phyloP scores from a whole-genome alignment of 805 yeast species.

The Lachancea sp. region DNA sequence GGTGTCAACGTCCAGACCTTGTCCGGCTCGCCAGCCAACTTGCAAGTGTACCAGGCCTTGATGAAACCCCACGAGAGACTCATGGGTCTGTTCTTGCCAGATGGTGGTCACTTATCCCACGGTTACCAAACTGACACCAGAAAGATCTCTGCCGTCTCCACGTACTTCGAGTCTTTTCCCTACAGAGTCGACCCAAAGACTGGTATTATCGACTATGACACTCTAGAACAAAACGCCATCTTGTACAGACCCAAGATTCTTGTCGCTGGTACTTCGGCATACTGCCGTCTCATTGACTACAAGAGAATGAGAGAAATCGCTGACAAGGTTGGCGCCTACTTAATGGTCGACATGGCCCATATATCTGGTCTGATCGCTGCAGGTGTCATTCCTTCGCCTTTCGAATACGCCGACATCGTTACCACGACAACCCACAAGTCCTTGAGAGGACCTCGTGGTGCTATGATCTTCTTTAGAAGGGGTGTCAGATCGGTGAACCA shows the following conservation, averaged over 20 bases:
- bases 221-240: constrained; percentile 82
- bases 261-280: constrained; percentile 98
- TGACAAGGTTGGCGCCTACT: constrained; percentile 94
- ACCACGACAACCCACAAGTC: constrained; percentile 99
- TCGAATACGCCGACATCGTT: constrained; percentile 94
- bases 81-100: constrained; percentile 98
- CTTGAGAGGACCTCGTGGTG: constrained; percentile 99
- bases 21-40: constrained; percentile 96
- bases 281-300: constrained; percentile 94
- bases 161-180: constrained; percentile 98
- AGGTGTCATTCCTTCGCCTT: constrained; percentile 92
- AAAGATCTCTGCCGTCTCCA: constrained; percentile 92
- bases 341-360: constrained; percentile 97
- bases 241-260: constrained; percentile 93
- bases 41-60: constrained; percentile 92
- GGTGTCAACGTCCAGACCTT: constrained; percentile 97
- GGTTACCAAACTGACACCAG: constrained; percentile 94
- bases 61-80: constrained; percentile 93
- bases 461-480: constrained; percentile 97
- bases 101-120: constrained; percentile 97
- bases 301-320: constrained; percentile 95
- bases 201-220: constrained; percentile 94
- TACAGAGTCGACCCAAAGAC: constrained; percentile 89
- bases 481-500: constrained; percentile 82
- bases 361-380: constrained; percentile 95